Base-by-base conservation (phyloP, 768 basidiomycete species). In the Russula griseocarnosa region DNA sequence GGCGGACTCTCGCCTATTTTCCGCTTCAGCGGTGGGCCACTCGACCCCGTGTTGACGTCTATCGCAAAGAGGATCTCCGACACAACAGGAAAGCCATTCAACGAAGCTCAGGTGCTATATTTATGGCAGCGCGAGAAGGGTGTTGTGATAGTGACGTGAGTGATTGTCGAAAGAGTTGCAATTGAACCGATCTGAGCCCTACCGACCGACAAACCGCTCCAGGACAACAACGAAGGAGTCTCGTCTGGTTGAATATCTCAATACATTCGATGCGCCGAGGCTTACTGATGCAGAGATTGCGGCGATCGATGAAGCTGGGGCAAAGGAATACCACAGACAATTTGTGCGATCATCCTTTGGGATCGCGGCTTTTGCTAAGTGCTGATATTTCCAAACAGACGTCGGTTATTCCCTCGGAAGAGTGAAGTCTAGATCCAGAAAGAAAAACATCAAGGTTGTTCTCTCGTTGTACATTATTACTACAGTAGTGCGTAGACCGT, bases 171-270 rank as follows among this genome's bases (percentile, higher is more conserved):
- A 50, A 10, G 52, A 59, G 47, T 62, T 46, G 58, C 16, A 10
- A 47, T 14, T 10, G 36, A 10, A 47, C 18, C 8, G 36, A 44
- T 22, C n/a, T 46, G 22, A 44, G 14, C 16, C 16, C 49, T 5
- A 55, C 20, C 3, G 18, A 42, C 7, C 44, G 13, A 55, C 46
- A 30, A 42, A 20, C 26, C 36, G 8, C 18, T 40, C 36, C 20
- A 79, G 79, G 60, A 81, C 79, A 55, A 77, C 74, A 49, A 71
- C 74, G 3, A 81, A 76, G 66, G 71, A 69, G 53, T 73, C 79
- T 38, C 76, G 82, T 8, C 70, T 85, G 14, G 71, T 77, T 63
- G 78, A 81, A 55, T 84, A 83, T 69, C 70, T 84, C 55, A 77
- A 73, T 9, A 76, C 78, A 10, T 76, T 74, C 9, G 76, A 78